Evolutionary conservation across 169 alveolate species (phyloP), one percentile per base, ranked within the genome.

Genomic region (Plasmodium coatneyi): DNA sequence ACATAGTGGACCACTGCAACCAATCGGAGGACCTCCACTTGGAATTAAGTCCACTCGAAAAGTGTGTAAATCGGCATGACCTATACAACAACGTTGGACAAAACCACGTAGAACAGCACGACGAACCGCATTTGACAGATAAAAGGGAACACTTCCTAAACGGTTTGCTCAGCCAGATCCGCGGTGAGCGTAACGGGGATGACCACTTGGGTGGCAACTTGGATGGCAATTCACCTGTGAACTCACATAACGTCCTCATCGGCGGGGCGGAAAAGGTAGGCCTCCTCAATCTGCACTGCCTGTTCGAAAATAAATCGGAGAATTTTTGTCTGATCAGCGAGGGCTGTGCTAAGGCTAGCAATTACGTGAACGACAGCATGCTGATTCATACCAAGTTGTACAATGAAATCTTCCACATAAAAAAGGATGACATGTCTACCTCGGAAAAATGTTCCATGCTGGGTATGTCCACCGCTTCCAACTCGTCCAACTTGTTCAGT

Each of bases 281-380:
- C 30, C 46, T 91, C 56, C 56, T 91, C 52, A 91, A 91, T 52
- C 7, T 82, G 80, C 80, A 81, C 19, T 91, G 95, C 36, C 74
- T 91, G 60, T 54, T 91, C 32, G 95, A 91, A 91, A 91, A 80
- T 71, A 71, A 81, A 76, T n/a, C 52, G 5, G 80, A 70, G 39
- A 36, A 80, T 82, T 91, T 91, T 52, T 91, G 82, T 34, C 78
- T 91, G 43, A 41, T 91, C 41, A 91, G 86, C 60, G 92, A 91
- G 74, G 95, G 95, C 9, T 91, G 70, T 56, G 30, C 80, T 34
- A 91, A 91, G 36, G 95, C 95, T 56, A 82, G 82, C 43, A 91
- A 82, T 81, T 91, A 46, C 82, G 71, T 91, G 12, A 81, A 80
- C 28, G 95, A 81, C 32, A 70, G 74, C 19, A 81, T 91, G 71